Conservation (phyloP, 805 yeast genomes). For the Kluyveromyces wickerhamii region DNA sequence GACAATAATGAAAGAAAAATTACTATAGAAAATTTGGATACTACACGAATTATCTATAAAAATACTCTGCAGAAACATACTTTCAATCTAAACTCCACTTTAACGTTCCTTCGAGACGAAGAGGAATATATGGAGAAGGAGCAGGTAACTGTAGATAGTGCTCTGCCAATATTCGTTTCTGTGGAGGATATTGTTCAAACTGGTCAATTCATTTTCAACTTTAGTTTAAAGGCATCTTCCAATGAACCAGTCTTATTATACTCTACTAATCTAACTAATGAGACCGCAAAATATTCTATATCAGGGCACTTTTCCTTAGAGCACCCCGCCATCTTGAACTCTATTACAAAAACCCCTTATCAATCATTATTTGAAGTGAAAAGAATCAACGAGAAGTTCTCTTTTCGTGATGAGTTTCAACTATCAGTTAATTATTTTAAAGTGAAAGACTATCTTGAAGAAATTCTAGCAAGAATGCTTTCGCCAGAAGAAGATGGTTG, state of each 20-base stretch:
- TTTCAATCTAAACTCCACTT: slow-evolving; percentile 2
- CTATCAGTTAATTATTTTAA: slow-evolving; percentile 6
- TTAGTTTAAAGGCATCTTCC: slow-evolving; percentile 21
- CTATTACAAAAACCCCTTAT: slow-evolving; percentile 2
- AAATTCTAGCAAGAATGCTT: slow-evolving; percentile 1
- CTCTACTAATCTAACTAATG: slow-evolving; percentile 11
- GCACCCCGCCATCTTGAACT: background rate
- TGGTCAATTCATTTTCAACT: slow-evolving; percentile 24
- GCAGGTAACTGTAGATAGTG: slow-evolving; percentile 11
- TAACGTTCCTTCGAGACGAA: slow-evolving; percentile 10
- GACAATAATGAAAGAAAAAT: background rate
- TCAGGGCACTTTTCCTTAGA: slow-evolving; percentile 8
- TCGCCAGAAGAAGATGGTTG: background rate
- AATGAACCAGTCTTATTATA: slow-evolving; percentile 22
- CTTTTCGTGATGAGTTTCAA: background rate
- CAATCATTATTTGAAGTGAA: slow-evolving; percentile 4
- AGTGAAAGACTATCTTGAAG: background rate
- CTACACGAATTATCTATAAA: background rate
- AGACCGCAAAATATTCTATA: slow-evolving; percentile 12
- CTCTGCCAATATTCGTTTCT: slow-evolving; percentile 26
- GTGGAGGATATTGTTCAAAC: slow-evolving; percentile 27
- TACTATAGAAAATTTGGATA: background rate
- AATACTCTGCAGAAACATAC: background rate
- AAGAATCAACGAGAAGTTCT: slow-evolving; percentile 1
- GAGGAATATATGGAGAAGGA: slow-evolving; percentile 13